Conservation (phyloP, 768 basidiomycete genomes). For the Hortiboletus flavorubellus region DNA sequence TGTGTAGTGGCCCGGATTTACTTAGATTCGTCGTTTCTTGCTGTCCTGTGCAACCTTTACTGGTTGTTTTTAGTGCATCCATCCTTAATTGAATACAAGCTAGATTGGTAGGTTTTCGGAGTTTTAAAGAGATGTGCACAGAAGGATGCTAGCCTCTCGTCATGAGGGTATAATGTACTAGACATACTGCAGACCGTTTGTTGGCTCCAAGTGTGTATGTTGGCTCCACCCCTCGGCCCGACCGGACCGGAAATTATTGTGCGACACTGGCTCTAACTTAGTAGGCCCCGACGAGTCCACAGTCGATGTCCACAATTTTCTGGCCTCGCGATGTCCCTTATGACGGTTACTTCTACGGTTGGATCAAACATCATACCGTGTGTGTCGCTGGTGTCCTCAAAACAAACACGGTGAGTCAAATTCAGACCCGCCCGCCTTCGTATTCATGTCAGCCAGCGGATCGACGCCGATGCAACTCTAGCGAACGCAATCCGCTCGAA, state of each 20-base stretch:
- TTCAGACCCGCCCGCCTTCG: background rate
- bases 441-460: constrained; percentile 12
- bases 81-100: background rate
- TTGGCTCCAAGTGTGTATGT: background rate
- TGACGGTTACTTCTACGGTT: constrained; percentile 59
- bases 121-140: background rate
- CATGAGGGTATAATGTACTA: background rate
- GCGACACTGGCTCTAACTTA: background rate
- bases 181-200: background rate
- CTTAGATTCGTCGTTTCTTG: background rate
- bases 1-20: constrained; percentile 4
- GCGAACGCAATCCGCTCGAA: constrained; percentile 11
- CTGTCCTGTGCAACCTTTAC: background rate
- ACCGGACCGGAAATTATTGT: background rate
- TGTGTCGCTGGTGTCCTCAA: constrained; percentile 54
- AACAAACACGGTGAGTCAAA: constrained; percentile 30
- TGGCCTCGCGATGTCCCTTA: constrained; percentile 53
- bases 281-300: background rate
- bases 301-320: constrained; percentile 42
- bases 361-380: constrained; percentile 41
- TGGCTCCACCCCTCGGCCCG: background rate
- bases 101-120: background rate
- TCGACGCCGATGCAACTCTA: constrained; percentile 15
- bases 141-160: background rate
- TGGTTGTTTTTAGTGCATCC: background rate